Conservation (phyloP, 2,329 filamentous ascomycete genomes). For the Calonectria ilicicola region DNA sequence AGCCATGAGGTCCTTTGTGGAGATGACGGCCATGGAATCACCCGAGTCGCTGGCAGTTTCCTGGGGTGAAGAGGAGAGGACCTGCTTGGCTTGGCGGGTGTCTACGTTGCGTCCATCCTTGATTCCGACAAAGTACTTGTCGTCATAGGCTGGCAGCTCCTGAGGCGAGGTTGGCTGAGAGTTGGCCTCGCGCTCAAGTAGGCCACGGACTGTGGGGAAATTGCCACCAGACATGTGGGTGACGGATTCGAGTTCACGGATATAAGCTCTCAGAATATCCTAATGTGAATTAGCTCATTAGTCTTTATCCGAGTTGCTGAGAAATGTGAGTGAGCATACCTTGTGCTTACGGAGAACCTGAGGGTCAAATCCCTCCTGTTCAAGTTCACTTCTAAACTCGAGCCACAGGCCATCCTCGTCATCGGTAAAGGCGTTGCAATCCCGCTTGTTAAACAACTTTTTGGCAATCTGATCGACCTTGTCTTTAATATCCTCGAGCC, state of each 20-base stretch:
- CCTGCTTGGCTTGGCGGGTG: constrained; percentile 38
- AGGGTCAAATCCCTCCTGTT: constrained; percentile 68
- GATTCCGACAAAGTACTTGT: constrained; percentile 55
- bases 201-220: constrained; percentile 63
- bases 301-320: background rate
- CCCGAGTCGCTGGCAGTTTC: constrained; percentile 49
- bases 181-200: constrained; percentile 60
- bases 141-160: constrained; percentile 52
- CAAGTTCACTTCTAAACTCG: constrained; percentile 68
- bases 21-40: constrained; percentile 61
- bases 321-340: constrained; percentile 53
- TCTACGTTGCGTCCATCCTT: constrained; percentile 53
- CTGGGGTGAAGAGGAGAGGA: constrained; percentile 54
- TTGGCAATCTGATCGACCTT: constrained; percentile 70
- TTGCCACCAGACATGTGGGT: constrained; percentile 55
- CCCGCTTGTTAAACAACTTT: constrained; percentile 59
- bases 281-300: constrained; percentile 40
- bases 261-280: constrained; percentile 71
- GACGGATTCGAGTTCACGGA: constrained; percentile 68
- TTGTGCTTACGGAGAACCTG: constrained; percentile 68
- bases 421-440: constrained; percentile 52
- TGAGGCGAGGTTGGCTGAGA: constrained; percentile 47
- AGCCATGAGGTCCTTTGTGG: constrained; percentile 65
- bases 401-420: constrained; percentile 68
- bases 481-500: constrained; percentile 68